Percentiles rank a stretch among this genome's conserved stretches.
Evolutionary conservation across 192 early-diverging fungal species (phyloP).

Genomic region (Lunasporangiospora selenospora): DNA sequence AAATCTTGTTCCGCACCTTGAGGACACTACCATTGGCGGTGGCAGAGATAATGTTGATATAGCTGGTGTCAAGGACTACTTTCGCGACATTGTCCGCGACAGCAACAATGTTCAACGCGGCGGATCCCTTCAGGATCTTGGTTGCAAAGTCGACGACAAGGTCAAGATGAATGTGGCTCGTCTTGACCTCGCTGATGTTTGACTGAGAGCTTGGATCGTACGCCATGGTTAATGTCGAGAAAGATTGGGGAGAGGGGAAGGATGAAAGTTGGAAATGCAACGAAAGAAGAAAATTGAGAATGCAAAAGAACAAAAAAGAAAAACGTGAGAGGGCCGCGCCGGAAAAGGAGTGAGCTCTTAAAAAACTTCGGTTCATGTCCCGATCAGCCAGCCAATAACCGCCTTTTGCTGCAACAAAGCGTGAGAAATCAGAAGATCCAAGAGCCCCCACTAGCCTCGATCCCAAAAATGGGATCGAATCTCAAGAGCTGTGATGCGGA

Average conservation of each 20-base stretch:
- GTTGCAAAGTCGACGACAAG: slow-evolving; percentile 78
- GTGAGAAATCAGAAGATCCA: too few relatives aligned
- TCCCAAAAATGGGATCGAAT: too few relatives aligned
- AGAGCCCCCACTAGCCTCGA: too few relatives aligned
- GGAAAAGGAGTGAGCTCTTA: too few relatives aligned
- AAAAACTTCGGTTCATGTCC: too few relatives aligned
- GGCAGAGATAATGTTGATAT: slow-evolving; percentile 57
- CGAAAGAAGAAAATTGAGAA: background rate
- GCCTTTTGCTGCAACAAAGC: too few relatives aligned
- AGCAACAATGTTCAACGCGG: slow-evolving; percentile 62
- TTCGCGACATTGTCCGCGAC: slow-evolving; percentile 57
- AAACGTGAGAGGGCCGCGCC: too few relatives aligned
- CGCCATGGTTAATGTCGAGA: slow-evolving; percentile 37
- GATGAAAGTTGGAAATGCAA: background rate
- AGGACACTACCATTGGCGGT: slow-evolving; percentile 7
- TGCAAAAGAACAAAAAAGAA: background rate
- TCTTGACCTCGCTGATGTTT: slow-evolving; percentile 74
- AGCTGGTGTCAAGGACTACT: slow-evolving; percentile 76
- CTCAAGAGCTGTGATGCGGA: too few relatives aligned
- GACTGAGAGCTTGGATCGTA: slow-evolving; percentile 87
- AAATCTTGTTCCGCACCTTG: slow-evolving; percentile 30
- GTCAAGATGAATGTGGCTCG: slow-evolving; percentile 76
- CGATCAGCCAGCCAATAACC: too few relatives aligned
- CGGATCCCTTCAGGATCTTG: slow-evolving; percentile 72
- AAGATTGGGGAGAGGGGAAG: background rate